Base-by-base conservation (phyloP, 208 protist species). In the Paratrypanosoma confusum region DNA sequence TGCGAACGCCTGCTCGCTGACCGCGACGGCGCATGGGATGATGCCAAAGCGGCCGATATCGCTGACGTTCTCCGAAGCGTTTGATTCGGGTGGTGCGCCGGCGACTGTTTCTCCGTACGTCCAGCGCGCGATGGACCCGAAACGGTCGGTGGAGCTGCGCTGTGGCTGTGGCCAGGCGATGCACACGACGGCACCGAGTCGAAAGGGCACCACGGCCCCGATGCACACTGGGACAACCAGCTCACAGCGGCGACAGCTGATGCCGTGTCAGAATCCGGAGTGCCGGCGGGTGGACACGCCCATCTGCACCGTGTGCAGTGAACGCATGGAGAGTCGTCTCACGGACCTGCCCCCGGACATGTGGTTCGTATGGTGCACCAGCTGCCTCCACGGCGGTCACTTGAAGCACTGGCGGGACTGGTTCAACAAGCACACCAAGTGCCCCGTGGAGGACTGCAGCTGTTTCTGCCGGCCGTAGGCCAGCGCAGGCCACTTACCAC, bases 331-430 rank as follows among this genome's bases (percentile, higher is more conserved):
- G 50, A 42, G 41, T 31, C 57, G 56, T 26, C 35, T 38, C 7
- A 64, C 54, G 44, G 74, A 66, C 35, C 54, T 70, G 35, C 50
- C 62, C 14, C 56, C 74, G 13, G 71, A 77, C 20, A 45, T 52
- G 21, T 83, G 53, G 39, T 85, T 90, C 39, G 65, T 65, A 10
- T 94, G 85, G 85, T 94, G 85, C 57, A 77, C 74, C 8, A 65
- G 78, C 27, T 94, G 85, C 50, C 61, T 90, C 18, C 85, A 94
- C 34, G 85, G 85, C 2, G 85, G 85, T 2, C 85, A 94, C 48
- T 81, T 49, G 56, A 57, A 52, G 24, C 81, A 94, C 54, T 23
- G 90, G 31, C 57, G 61, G 1, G 76, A 82, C 43, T 94, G 85
- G 85, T 90, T 91, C 50, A 43, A 51, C 13, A 88, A 88, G 53